These are phyloP conservation scores for Gynochthodes officinalis DNA, from an alignment of 257 asterid species.

Conservation along the genomic window DNA sequence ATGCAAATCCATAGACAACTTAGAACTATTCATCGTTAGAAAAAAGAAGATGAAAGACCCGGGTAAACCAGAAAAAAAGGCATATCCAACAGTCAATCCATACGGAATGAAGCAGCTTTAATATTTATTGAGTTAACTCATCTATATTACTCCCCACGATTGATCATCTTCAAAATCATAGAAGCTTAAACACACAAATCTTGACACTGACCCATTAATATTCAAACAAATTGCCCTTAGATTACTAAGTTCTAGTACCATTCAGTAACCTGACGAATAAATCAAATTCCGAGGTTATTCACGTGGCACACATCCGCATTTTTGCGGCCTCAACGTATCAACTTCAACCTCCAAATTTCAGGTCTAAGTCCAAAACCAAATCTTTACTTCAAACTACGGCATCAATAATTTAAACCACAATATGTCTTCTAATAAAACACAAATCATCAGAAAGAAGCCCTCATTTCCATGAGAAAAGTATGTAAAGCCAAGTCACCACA, in stretches of 20 bases:
- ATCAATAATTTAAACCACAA: no score
- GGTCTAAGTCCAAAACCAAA: background rate
- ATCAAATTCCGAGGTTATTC: background rate
- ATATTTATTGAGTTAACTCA: background rate
- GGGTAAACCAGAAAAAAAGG: background rate
- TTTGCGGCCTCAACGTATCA: background rate
- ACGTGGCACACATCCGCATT: background rate
- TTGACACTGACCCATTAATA: background rate
- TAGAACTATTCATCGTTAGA: background rate
- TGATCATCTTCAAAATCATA: background rate
- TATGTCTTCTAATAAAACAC: background rate
- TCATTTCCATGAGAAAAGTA: background rate
- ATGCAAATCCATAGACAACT: no score
- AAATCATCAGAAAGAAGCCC: background rate
- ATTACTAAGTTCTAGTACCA: no score
- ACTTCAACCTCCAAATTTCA: background rate
- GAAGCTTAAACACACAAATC: background rate
- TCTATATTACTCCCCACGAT: background rate
- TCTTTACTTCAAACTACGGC: background rate
- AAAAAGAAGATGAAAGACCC: background rate
- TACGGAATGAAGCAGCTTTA: no score
- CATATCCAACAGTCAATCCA: background rate
- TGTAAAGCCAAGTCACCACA: background rate
- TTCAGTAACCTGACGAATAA: background rate
- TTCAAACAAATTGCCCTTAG: background rate